Percentiles rank a stretch among this genome's conserved stretches.
These are phyloP conservation scores for Corinectria fuckeliana DNA, from an alignment of 2,329 filamentous ascomycete genomes.

Conservation along the genomic window DNA sequence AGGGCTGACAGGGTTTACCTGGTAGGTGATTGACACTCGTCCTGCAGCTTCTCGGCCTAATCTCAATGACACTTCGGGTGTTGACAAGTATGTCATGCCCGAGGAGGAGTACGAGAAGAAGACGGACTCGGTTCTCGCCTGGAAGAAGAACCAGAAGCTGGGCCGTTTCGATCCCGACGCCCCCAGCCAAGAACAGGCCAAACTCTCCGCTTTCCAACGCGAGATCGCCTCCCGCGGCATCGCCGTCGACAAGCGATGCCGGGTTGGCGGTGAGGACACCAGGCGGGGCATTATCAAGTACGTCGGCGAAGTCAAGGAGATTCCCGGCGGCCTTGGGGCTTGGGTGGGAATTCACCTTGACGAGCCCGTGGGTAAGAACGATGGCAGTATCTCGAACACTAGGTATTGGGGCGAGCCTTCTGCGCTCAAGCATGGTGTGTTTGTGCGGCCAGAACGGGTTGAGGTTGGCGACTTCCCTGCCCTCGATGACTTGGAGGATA, in stretches of 20 bases:
- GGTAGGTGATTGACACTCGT: slow-evolving; percentile 79
- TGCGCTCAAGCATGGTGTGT: slow-evolving; percentile 74
- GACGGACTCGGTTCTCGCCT: slow-evolving; percentile 86
- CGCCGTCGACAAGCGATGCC: slow-evolving; percentile 66
- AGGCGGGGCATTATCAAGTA: slow-evolving; percentile 74
- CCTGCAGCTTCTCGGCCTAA: slow-evolving; percentile 78
- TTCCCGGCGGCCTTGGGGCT: slow-evolving; percentile 66
- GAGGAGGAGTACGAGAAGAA: slow-evolving; percentile 84
- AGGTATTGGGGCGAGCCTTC: slow-evolving; percentile 74
- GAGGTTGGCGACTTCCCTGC: slow-evolving; percentile 76
- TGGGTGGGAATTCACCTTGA: slow-evolving; percentile 81
- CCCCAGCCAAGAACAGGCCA: slow-evolving; percentile 74
- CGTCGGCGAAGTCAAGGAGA: slow-evolving; percentile 76
- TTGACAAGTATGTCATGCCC: slow-evolving; percentile 93
- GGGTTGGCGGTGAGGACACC: slow-evolving; percentile 70
- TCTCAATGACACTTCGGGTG: slow-evolving; percentile 79
- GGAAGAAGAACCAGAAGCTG: slow-evolving; percentile 95
- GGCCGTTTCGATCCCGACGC: slow-evolving; percentile 93
- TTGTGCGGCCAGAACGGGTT: slow-evolving; percentile 79
- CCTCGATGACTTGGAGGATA: slow-evolving; percentile 77
- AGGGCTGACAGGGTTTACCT: slow-evolving; percentile 40
- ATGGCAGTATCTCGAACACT: slow-evolving; percentile 71
- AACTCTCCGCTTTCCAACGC: slow-evolving; percentile 69
- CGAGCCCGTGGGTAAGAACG: slow-evolving; percentile 83
- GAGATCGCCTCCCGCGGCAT: slow-evolving; percentile 76